Evolutionary conservation across 345 rosid genomes (phyloP).

Genomic region (Linum lewisii): DNA sequence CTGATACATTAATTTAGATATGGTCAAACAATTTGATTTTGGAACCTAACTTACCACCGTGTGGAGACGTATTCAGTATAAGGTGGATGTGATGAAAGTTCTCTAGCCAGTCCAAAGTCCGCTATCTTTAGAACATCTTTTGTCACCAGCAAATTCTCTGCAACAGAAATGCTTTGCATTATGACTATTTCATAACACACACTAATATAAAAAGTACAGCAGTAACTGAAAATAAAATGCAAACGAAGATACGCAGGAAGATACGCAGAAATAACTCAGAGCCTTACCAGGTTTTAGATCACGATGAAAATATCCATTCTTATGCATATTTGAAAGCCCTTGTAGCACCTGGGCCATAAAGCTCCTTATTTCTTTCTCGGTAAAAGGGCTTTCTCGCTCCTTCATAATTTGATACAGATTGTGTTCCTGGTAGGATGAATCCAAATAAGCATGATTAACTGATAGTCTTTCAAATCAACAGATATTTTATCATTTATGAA

Average conservation of each 20-base stretch:
- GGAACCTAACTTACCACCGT: slow-evolving; percentile 50
- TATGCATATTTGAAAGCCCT: slow-evolving; percentile 90
- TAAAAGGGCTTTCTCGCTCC: slow-evolving; percentile 52
- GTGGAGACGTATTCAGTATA: slow-evolving; percentile 98
- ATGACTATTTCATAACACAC: slow-evolving; percentile 9
- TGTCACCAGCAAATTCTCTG: slow-evolving; percentile 89
- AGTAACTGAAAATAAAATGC: slow-evolving; percentile 1
- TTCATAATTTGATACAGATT: slow-evolving; percentile 80
- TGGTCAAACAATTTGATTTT: neutral
- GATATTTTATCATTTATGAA: no score
- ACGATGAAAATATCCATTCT: slow-evolving; percentile 74
- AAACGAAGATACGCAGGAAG: slow-evolving; percentile 7
- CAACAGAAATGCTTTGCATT: slow-evolving; percentile 6
- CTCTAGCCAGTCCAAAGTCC: slow-evolving; percentile 96
- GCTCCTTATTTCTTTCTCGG: slow-evolving; percentile 64
- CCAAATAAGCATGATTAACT: neutral
- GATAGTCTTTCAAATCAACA: neutral
- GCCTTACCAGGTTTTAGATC: slow-evolving; percentile 83
- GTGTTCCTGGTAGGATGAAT: slow-evolving; percentile 41
- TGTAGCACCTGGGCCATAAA: slow-evolving; percentile 75
- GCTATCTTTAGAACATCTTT: slow-evolving; percentile 73
- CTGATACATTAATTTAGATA: neutral
- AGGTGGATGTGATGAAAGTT: slow-evolving; percentile 81
- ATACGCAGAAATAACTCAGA: neutral
- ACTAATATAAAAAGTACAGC: slow-evolving; percentile 4